phyloP scores from a whole-genome alignment of 495 filamentous ascomycete genomes.

The Annulohypoxylon maeteangense region DNA sequence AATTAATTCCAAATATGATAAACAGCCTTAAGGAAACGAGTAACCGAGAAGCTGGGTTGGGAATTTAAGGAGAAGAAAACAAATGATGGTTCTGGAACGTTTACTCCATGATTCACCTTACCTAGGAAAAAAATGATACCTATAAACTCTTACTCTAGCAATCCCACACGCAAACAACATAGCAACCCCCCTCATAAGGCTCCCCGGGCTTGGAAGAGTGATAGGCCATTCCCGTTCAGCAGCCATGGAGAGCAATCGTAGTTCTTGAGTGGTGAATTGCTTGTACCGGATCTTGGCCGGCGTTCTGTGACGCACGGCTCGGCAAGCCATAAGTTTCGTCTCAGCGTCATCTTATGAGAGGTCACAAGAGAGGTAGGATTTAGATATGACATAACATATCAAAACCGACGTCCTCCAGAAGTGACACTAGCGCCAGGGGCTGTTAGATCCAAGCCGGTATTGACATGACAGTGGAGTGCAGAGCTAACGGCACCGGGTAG shows the following conservation, averaged over 20 bases:
- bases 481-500: slow-evolving; percentile 30
- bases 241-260: slow-evolving; percentile 2
- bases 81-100: slow-evolving; percentile 26
- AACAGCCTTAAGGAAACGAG: slow-evolving; percentile 18
- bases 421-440: slow-evolving; percentile 23
- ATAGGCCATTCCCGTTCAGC: slow-evolving; percentile 31
- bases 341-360: slow-evolving; percentile 27
- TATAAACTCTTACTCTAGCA: slow-evolving; percentile 12
- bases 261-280: slow-evolving; percentile 24
- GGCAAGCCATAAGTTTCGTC: slow-evolving; percentile 1
- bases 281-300: slow-evolving; percentile 21
- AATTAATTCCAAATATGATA: slow-evolving; percentile 8
- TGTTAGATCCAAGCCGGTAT: slow-evolving; percentile 26
- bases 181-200: slow-evolving; percentile 17
- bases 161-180: slow-evolving; percentile 39
- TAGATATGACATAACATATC: slow-evolving; percentile 34
- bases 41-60: slow-evolving; percentile 8
- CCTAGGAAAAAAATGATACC: slow-evolving; percentile 16
- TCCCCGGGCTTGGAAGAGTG: slow-evolving; percentile 18
- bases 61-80: slow-evolving; percentile 12
- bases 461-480: slow-evolving; percentile 9
- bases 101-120: slow-evolving; percentile 9
- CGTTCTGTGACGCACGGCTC: slow-evolving; percentile 21
- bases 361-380: slow-evolving; percentile 21
- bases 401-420: background rate